Evolutionary conservation across 371 early-diverging fungal genomes (phyloP), one percentile per base, ranked within the genome.

Genomic region (Thermomucor indicae-seudaticae): DNA sequence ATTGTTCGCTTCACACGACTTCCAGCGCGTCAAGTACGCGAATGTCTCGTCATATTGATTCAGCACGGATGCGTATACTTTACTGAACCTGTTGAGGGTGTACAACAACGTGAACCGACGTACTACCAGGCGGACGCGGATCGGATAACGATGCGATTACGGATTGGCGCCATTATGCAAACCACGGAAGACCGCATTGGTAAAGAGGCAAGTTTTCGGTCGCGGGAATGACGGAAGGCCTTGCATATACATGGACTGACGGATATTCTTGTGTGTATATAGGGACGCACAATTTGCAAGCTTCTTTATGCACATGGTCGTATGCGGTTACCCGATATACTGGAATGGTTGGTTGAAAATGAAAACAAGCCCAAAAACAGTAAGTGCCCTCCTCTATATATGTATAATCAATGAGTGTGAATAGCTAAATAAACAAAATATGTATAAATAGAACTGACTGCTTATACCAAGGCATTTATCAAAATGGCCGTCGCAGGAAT

Each of bases 101-200:
- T n/a, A n/a, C n/a, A n/a, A n/a, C 47, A 62, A 32, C 72, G 78
- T 6, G 66, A 73, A 35, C 75, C 79, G 3, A 84, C 85, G 7
- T 88, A 80, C 65, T 95, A 92, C 58, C 66, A 80, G 14, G 62
- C 79, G 30, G 73, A 78, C 44, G 45, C 71, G 14, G 43, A 65
- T 11, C 72, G 57, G 20, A 72, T 92, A 24, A 56, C 89, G 53
- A 58, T 85, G 56, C 63, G 91, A 32, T 73, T 84, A 42, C 64
- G 90, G 23, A 76, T 86, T 55, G 87, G 90, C 1, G 61, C 79
- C 11, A 86, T 86, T 31, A 44, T 90, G 43, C 65, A 65, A 23
- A 64, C 77, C 7, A 75, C 83, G 0, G 63, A 74, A 45, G 83
- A 83, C 27, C 70, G 76, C 42, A 85, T 80, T 61, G 92, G 88